Percentiles rank a stretch among this genome's conserved stretches.
These are phyloP conservation scores for Pestalotiopsis sp. DNA, from an alignment of 2,329 filamentous ascomycete genomes.

Conservation along the genomic window DNA sequence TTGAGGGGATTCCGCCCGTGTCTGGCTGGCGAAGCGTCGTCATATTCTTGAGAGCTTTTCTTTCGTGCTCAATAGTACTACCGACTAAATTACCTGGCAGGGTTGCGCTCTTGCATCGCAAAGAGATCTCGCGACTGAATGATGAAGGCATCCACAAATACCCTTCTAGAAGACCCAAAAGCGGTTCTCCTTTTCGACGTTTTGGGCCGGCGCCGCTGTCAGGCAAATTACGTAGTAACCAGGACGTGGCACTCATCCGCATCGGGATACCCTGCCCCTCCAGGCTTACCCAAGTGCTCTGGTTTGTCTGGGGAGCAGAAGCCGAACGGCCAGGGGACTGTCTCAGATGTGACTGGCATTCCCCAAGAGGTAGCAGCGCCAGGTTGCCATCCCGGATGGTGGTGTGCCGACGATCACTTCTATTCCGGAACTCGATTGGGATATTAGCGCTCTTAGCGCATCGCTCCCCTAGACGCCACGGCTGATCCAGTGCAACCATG, in stretches of 20 bases:
- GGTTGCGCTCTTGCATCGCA: neutral
- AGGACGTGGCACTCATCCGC: conserved; percentile 28
- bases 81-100: neutral
- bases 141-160: neutral
- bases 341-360: conserved; percentile 37
- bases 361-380: conserved; percentile 27
- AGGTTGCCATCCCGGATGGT: conserved; percentile 22
- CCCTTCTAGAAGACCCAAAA: conserved; percentile 13
- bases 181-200: neutral
- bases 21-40: neutral
- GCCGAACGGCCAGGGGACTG: conserved; percentile 33
- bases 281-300: conserved; percentile 23
- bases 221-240: conserved; percentile 15
- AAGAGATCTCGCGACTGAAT: conserved; percentile 6
- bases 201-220: neutral
- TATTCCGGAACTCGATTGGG: conserved; percentile 22
- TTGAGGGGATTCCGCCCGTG: neutral
- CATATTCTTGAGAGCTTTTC: neutral
- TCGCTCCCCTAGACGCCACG: neutral
- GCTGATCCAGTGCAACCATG: conserved; percentile 9
- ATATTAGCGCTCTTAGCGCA: conserved; percentile 18
- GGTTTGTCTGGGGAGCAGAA: conserved; percentile 1
- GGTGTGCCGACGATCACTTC: conserved; percentile 29
- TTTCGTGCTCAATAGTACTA: neutral
- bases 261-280: conserved; percentile 17